Evolutionary conservation across 306 rosid species (phyloP), one percentile per base, ranked within the genome.

Genomic region (Hylodesmum podocarpum): DNA sequence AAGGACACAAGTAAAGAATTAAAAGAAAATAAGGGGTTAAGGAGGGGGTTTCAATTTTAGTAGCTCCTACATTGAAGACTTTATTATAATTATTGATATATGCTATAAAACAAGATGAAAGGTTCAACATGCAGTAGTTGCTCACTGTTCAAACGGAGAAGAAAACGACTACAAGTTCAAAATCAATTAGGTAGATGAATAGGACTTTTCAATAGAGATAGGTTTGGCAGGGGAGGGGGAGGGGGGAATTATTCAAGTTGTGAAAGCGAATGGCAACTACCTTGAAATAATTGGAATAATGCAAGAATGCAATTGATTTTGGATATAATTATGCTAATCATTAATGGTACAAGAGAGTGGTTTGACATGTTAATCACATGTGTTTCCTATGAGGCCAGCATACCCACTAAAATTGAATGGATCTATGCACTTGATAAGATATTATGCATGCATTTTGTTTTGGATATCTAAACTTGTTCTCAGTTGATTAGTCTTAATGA

Each of bases 191-290:
- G 81, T 78, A 37, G 74, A 59, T 78, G 84, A 80, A 41, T 70
- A 49, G 9, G 79, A 79, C 77, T 21, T 66, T 31, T 65, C 65
- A 70, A 33, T 37, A 7, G 34, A 33, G 61, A 65, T 73, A 78
- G 54, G 81, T 81, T 85, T 55, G 84, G 77, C 84, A 75, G 29
- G 77, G 25, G 16, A 19, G 75, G 49, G 84, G 77, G 81, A 75
- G 29, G 77, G 25, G 16, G 25, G 75, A 57, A 78, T 69, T 73
- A 78, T 69, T 74, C 69, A 55, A 31, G 40, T 29, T 70, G 16
- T 81, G 85, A 81, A 41, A 81, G 72, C 19, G 31, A 78, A 72
- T 65, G 57, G 40, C 73, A 69, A 62, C 80, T 47, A 67, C 73
- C 70, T 76, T 76, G 70, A 83, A 73, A 50, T 78, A 67, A 73